Percentiles rank a stretch among this genome's conserved stretches.
These are phyloP conservation scores for Hortiboletus campestris DNA, from an alignment of 768 basidiomycete species.

Conservation along the genomic window DNA sequence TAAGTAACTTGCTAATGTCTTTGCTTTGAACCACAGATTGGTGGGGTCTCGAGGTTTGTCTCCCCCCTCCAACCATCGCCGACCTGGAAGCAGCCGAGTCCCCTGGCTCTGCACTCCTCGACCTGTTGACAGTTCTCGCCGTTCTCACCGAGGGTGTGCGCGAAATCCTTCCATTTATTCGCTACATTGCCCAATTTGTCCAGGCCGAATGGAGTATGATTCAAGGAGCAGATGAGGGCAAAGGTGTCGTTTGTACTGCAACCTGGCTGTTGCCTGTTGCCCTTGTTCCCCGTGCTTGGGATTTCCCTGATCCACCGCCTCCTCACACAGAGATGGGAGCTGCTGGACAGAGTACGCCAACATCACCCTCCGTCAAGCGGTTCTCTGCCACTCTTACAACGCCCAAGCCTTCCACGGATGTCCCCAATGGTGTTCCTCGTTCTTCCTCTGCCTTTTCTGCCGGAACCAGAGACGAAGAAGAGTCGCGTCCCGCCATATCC, in stretches of 20 bases:
- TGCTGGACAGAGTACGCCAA: constrained; percentile 19
- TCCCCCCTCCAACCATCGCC: constrained; percentile 68
- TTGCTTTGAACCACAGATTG: constrained; percentile 53
- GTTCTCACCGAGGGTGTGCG: constrained; percentile 71
- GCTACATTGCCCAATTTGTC: constrained; percentile 77
- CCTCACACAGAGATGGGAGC: constrained; percentile 24
- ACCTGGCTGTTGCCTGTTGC: constrained; percentile 90
- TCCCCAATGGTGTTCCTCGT: constrained; percentile 17
- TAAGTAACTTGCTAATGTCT: constrained; percentile 5
- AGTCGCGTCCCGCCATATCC: constrained; percentile 24
- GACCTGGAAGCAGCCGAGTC: constrained; percentile 65
- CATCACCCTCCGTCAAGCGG: constrained; percentile 20
- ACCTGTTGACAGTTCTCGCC: constrained; percentile 72
- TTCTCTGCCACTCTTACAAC: constrained; percentile 27
- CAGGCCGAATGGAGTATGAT: constrained; percentile 74
- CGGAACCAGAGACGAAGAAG: constrained; percentile 28
- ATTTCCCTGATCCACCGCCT: constrained; percentile 51
- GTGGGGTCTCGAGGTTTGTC: constrained; percentile 83
- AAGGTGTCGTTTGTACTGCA: constrained; percentile 84
- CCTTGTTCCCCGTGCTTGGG: constrained; percentile 78
- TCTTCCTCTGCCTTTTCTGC: constrained; percentile 31
- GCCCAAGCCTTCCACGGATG: constrained; percentile 30
- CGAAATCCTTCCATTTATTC: constrained; percentile 81
- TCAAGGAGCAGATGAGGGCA: constrained; percentile 58
- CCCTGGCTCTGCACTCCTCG: constrained; percentile 54